A percentile compares a stretch with the other conserved stretches of the same genome.
Conservation (phyloP, 208 protist species). For the Crithidia expoeki region DNA sequence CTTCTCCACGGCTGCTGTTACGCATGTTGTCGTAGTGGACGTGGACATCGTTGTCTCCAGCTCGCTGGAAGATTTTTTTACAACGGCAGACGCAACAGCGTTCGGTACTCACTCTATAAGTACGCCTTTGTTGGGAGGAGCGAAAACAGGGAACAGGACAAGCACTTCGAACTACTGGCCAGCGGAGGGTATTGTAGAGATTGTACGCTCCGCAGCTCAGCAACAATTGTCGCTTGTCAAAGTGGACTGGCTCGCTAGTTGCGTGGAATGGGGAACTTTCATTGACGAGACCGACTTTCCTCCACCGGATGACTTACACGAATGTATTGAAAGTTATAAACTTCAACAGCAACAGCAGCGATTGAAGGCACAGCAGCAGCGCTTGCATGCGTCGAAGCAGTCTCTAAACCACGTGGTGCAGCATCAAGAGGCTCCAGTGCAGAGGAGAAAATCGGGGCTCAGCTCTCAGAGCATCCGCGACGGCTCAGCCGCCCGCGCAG, state of each 20-base stretch:
- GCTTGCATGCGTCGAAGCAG: not conserved
- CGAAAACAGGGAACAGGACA: not conserved
- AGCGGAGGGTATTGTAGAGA: not conserved
- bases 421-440: not conserved
- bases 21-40: constrained; percentile 78
- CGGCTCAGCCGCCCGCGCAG: not conserved
- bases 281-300: constrained; percentile 46
- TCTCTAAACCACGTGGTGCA: not conserved
- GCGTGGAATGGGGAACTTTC: constrained; percentile 69
- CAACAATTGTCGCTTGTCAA: constrained; percentile 50
- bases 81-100: not conserved
- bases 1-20: constrained; percentile 51
- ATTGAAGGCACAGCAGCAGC: constrained; percentile 6
- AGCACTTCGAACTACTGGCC: constrained; percentile 29
- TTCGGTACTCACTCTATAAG: not conserved
- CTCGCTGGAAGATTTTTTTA: constrained; percentile 31
- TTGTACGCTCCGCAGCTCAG: constrained; percentile 16
- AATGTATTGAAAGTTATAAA: constrained; percentile 1
- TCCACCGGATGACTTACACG: constrained; percentile 10
- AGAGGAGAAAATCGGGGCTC: not conserved
- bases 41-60: constrained; percentile 43
- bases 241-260: constrained; percentile 52
- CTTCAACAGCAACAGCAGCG: not conserved
- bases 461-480: constrained; percentile 13
- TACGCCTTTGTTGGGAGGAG: not conserved